Evolutionary conservation across 1,284 basidiomycete genomes (phyloP).

Genomic region (Ganoderma multipileum): DNA sequence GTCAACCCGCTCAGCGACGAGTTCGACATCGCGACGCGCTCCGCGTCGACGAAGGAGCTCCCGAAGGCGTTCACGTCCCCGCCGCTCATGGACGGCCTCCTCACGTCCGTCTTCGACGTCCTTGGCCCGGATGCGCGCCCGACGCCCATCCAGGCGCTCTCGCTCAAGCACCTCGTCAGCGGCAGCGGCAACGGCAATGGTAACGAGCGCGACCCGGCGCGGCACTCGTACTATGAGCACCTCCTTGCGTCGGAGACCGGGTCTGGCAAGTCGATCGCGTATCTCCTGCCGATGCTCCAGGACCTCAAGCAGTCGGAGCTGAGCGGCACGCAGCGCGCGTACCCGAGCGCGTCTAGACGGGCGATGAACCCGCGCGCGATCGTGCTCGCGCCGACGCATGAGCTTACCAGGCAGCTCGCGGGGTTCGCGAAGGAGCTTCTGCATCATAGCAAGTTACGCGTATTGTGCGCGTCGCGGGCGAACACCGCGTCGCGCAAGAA

Average conservation of each 20-base stretch:
- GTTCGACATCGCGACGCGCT: constrained; percentile 44
- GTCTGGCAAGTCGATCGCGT: constrained; percentile 91
- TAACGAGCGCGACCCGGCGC: constrained; percentile 23
- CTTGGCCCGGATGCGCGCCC: constrained; percentile 63
- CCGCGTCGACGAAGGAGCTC: constrained; percentile 34
- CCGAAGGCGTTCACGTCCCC: constrained; percentile 63
- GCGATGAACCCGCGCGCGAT: constrained; percentile 74
- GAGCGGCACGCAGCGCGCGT: constrained; percentile 11
- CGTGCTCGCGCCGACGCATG: constrained; percentile 87
- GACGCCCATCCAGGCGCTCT: constrained; percentile 79
- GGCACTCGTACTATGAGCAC: constrained; percentile 62
- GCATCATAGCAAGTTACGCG: constrained; percentile 78
- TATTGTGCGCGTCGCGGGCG: constrained; percentile 71
- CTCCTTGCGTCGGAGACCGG: constrained; percentile 89
- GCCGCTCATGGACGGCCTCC: constrained; percentile 69
- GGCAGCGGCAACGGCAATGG: no score
- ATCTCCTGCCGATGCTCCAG: constrained; percentile 84
- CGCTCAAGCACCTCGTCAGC: constrained; percentile 67
- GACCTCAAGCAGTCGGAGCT: constrained; percentile 71
- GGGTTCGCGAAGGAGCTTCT: constrained; percentile 75
- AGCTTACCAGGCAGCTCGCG: constrained; percentile 82
- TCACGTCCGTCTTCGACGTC: constrained; percentile 58
- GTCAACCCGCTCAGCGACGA: constrained; percentile 46
- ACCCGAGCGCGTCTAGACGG: constrained; percentile 21
- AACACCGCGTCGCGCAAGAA: constrained; percentile 51